Percentiles rank a stretch among this genome's conserved stretches.
These are phyloP conservation scores for Saccharomycodes ludwigii DNA, from an alignment of 805 yeast species.

Conservation along the genomic window DNA sequence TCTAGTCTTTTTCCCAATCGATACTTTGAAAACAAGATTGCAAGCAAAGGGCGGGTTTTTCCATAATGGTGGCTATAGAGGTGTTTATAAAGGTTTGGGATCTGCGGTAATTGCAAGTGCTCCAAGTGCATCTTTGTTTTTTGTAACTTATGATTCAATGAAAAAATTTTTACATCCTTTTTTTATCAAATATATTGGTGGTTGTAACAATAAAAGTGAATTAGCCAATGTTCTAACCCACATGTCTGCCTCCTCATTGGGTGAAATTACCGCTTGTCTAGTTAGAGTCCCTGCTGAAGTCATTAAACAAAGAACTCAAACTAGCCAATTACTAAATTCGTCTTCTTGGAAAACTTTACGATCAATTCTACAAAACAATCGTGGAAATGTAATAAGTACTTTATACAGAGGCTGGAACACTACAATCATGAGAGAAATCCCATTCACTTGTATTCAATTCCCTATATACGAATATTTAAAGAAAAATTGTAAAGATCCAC, in stretches of 20 bases:
- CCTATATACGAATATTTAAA: slow-evolving; percentile 85
- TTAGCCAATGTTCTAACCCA: slow-evolving; percentile 34
- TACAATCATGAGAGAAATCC: slow-evolving; percentile 90
- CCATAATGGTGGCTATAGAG: slow-evolving; percentile 83
- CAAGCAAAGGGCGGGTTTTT: slow-evolving; percentile 96
- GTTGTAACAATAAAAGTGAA: slow-evolving; percentile 17
- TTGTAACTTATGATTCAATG: slow-evolving; percentile 72
- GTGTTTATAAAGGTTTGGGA: slow-evolving; percentile 86
- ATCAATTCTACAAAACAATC: slow-evolving; percentile 44
- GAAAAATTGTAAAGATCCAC: slow-evolving; percentile 32
- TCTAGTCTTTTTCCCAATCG: slow-evolving; percentile 89
- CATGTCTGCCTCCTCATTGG: slow-evolving; percentile 79
- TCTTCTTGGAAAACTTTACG: slow-evolving; percentile 58
- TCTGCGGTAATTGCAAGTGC: slow-evolving; percentile 92
- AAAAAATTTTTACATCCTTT: slow-evolving; percentile 36
- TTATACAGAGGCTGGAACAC: slow-evolving; percentile 89
- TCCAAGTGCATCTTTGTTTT: slow-evolving; percentile 70
- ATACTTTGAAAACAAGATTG: slow-evolving; percentile 83
- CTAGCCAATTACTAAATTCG: slow-evolving; percentile 32
- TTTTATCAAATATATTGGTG: slow-evolving; percentile 17
- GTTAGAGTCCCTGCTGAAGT: slow-evolving; percentile 97
- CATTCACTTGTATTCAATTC: slow-evolving; percentile 91
- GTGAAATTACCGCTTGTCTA: slow-evolving; percentile 87
- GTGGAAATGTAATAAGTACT: slow-evolving; percentile 71
- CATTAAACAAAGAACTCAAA: slow-evolving; percentile 88